These are phyloP conservation scores for Chlamydomonas reinhardtii DNA, from an alignment of 163 green algal genomes.

Conservation along the genomic window DNA sequence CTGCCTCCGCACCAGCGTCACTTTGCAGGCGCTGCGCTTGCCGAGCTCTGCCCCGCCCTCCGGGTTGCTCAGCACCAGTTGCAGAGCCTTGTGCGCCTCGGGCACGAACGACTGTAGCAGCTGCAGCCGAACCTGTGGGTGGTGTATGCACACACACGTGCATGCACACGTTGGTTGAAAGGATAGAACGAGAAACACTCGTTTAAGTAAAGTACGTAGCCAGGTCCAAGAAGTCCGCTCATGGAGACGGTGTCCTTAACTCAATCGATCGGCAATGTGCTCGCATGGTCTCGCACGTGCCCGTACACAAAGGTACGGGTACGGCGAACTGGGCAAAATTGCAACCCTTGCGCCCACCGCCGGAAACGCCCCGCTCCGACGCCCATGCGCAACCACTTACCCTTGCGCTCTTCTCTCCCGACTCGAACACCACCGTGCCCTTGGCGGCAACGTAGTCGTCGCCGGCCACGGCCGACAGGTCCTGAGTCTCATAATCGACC, in stretches of 20 bases:
- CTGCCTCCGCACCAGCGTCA: slow-evolving; percentile 34
- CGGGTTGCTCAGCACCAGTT: slow-evolving; percentile 25
- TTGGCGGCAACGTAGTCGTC: background rate
- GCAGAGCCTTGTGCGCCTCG: slow-evolving; percentile 38
- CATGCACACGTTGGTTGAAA: background rate
- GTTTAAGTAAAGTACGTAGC: too few species aligned
- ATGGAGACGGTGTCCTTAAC: too few species aligned
- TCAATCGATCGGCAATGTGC: too few species aligned
- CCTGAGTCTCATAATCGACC: slow-evolving; percentile 14
- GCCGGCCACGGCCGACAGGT: slow-evolving; percentile 1
- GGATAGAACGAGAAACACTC: background rate
- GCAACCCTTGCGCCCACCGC: too few species aligned
- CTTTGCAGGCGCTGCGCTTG: slow-evolving; percentile 29
- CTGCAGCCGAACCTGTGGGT: background rate
- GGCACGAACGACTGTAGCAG: slow-evolving; percentile 4
- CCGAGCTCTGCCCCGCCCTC: slow-evolving; percentile 47
- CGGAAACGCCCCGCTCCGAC: too few species aligned
- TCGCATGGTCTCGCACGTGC: too few species aligned
- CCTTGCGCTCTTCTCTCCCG: background rate
- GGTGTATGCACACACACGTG: background rate
- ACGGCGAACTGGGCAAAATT: too few species aligned
- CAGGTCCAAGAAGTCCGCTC: too few species aligned
- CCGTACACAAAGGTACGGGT: too few species aligned
- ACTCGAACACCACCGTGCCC: slow-evolving; percentile 12
- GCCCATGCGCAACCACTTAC: background rate